A percentile compares a stretch with the other conserved stretches of the same genome.
These are phyloP conservation scores for Cytospora leucostoma DNA, from an alignment of 2,329 filamentous ascomycete genomes.

Conservation along the genomic window DNA sequence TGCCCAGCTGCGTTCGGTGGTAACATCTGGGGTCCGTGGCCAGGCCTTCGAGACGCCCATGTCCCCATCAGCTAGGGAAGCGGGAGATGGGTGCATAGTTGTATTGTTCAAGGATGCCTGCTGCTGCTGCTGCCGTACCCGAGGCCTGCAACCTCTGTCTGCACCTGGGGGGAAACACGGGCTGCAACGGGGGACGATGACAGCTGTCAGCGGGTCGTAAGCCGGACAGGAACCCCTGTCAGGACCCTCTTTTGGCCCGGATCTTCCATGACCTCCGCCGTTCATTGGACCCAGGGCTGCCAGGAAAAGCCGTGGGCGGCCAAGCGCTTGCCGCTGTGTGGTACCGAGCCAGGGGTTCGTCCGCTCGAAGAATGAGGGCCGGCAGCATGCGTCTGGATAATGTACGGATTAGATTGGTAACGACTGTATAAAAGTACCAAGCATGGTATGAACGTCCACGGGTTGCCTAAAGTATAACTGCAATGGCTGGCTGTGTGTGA, in stretches of 20 bases:
- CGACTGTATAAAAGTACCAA: too few relatives aligned
- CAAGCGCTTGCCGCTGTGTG: conserved; percentile 6
- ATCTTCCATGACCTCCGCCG: conserved; percentile 18
- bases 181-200: conserved; percentile 16
- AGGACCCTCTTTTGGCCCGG: conserved; percentile 13
- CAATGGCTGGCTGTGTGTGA: background rate
- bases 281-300: conserved; percentile 13
- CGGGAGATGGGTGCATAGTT: background rate
- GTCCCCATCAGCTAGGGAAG: background rate
- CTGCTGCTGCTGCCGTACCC: too few relatives aligned
- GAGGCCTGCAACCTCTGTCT: too few relatives aligned
- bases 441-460: too few relatives aligned
- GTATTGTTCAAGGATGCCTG: background rate
- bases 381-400: background rate
- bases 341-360: conserved; percentile 1
- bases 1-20: background rate
- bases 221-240: conserved; percentile 15
- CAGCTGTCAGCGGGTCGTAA: conserved; percentile 26
- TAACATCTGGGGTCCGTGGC: background rate
- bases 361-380: background rate
- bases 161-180: background rate
- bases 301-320: background rate
- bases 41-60: background rate
- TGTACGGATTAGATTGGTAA: too few relatives aligned
- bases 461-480: too few relatives aligned